Percentiles rank a stretch among this genome's conserved stretches.
These are phyloP conservation scores for Geranium rotundifolium DNA, from an alignment of 345 rosid genomes.

Conservation along the genomic window DNA sequence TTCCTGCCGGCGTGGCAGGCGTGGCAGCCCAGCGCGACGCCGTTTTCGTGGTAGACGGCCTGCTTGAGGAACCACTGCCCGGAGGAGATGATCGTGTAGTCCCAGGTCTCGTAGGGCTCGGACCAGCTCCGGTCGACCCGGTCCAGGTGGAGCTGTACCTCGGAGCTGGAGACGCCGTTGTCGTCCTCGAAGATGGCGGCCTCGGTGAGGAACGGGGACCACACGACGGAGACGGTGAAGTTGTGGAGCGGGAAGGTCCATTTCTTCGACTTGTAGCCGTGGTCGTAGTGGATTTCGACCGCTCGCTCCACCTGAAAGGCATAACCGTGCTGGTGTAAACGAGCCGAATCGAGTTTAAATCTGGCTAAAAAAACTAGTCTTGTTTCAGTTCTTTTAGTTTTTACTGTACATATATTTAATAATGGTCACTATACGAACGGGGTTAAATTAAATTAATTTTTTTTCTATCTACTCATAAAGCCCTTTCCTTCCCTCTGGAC, in stretches of 20 bases:
- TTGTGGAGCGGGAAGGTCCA: constrained; percentile 70
- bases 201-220: constrained; percentile 86
- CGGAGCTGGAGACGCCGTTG: constrained; percentile 57
- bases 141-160: constrained; percentile 65
- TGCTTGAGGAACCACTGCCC: constrained; percentile 97
- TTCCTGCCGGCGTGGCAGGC: constrained; percentile 42
- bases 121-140: constrained; percentile 32
- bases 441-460: no score
- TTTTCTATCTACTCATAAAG: no score
- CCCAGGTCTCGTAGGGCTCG: constrained; percentile 20
- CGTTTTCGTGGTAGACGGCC: constrained; percentile 71
- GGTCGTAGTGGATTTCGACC: constrained; percentile 70
- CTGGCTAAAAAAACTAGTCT: no score
- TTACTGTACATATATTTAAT: no score
- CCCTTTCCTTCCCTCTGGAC: no score
- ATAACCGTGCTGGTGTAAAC: no score
- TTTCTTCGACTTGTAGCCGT: constrained; percentile 54
- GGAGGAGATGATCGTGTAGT: constrained; percentile 67
- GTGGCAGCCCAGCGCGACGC: constrained; percentile 60
- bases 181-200: constrained; percentile 84
- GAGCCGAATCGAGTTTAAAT: no score
- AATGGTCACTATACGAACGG: no score
- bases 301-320: constrained; percentile 58
- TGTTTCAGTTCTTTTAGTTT: no score
- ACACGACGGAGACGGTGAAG: constrained; percentile 54